Base-by-base conservation (phyloP, 2,329 filamentous ascomycete species). In the Canariomyces notabilis region DNA sequence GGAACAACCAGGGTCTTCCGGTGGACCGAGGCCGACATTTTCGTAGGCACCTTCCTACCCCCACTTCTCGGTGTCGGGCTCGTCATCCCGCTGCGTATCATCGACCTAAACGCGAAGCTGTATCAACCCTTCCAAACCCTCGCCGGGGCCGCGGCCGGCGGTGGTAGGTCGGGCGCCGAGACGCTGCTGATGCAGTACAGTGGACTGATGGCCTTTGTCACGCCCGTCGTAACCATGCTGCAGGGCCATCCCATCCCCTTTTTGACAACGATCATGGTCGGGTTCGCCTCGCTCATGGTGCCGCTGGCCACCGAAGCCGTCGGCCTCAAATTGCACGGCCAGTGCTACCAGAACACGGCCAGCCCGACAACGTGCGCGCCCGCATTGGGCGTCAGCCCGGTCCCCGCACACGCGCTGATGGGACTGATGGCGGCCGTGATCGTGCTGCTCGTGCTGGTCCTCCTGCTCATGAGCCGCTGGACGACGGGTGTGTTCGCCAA, bases 121-220 rank as follows among this genome's bases (percentile, higher is more conserved):
- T 70, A 67, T 34, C 68, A 70, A 46, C 71, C 71, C 1, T 73
- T 73, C 53, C 66, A 69, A 41, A 64, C 67, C 1, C 57, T 77
- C 2, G 59, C 66, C 5, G 59, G 56, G 7, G 51, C 59, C 0
- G n/a, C n/a, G n/a, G n/a, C n/a, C n/a, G n/a, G n/a, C n/a, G 55
- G 58, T 0, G 72, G 71, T 5, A 67, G 67, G 0, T 41, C 56
- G 0, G 72, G 72, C 0, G 52, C 56, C 0, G 64, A 73, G 23
- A 72, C 71, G 0, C 55, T 75, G 15, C 68, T 64, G 8, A 59
- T 73, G 5, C 62, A 67, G 42, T 73, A 71, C 31, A 60, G 60
- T 7, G 68, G 70, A 0, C 51, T 66, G 40, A 59, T 60, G 38
- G 64, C 63, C 7, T 55, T 73, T 6, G 26, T 64, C 0, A 56